Conservation (phyloP, 1,284 basidiomycete species). For the Ceratobasidium sp. region DNA sequence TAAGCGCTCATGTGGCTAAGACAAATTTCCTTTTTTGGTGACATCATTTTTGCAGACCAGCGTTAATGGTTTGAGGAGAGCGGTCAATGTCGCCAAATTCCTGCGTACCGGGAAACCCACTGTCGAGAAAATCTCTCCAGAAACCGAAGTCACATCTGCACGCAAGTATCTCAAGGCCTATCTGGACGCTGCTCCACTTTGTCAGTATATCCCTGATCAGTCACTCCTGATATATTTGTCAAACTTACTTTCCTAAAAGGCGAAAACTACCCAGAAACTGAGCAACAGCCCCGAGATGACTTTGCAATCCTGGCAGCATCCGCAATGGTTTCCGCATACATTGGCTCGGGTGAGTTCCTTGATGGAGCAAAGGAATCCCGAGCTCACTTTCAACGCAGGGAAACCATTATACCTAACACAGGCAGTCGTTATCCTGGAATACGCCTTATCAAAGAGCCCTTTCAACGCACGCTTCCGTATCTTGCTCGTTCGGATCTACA, state of each 20-base stretch:
- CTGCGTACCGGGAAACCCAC: slow-evolving; percentile 30
- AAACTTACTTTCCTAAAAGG: slow-evolving; percentile 20
- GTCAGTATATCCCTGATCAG: slow-evolving; percentile 52
- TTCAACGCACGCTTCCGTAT: slow-evolving; percentile 77
- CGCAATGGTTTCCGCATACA: slow-evolving; percentile 69
- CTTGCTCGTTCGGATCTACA: slow-evolving; percentile 76
- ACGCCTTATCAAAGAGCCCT: slow-evolving; percentile 70
- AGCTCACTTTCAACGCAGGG: not conserved
- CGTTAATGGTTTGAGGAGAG: slow-evolving; percentile 33
- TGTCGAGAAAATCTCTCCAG: slow-evolving; percentile 24
- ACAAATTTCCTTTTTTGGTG: not conserved
- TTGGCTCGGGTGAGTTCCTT: slow-evolving; percentile 46
- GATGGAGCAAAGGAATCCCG: not conserved
- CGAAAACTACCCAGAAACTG: slow-evolving; percentile 56
- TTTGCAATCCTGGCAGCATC: slow-evolving; percentile 75
- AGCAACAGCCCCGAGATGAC: slow-evolving; percentile 87
- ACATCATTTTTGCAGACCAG: slow-evolving; percentile 5
- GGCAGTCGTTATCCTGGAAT: slow-evolving; percentile 71
- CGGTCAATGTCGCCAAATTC: slow-evolving; percentile 27
- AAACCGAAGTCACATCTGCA: slow-evolving; percentile 17
- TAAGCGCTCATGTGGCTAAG: slow-evolving; percentile 45
- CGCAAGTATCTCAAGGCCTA: slow-evolving; percentile 60
- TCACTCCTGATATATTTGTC: not conserved
- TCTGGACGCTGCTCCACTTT: slow-evolving; percentile 57
- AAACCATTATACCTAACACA: slow-evolving; percentile 55